Percentiles rank a stretch among this genome's conserved stretches.
phyloP scores from a whole-genome alignment of 768 basidiomycete species.

The Lyophyllum atratum region DNA sequence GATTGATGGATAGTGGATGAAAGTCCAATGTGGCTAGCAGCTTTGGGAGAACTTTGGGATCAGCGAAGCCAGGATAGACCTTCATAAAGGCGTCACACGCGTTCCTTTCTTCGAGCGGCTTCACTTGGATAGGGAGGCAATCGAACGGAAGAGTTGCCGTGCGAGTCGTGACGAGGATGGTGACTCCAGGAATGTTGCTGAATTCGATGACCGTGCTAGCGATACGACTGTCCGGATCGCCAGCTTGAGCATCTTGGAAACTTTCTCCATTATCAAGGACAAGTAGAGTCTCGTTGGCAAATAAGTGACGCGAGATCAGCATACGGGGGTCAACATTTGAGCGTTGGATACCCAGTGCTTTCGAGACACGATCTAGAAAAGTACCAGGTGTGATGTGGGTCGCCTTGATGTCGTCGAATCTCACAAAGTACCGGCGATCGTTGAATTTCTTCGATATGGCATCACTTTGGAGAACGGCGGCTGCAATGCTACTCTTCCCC shows the following conservation, averaged over 20 bases:
- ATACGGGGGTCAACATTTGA: background rate
- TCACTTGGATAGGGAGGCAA: conserved; percentile 7
- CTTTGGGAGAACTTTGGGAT: background rate
- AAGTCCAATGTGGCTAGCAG: conserved; percentile 12
- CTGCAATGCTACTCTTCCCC: conserved; percentile 15
- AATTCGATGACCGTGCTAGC: conserved; percentile 8
- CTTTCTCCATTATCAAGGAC: conserved; percentile 18
- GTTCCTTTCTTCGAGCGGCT: conserved; percentile 6
- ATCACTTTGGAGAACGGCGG: conserved; percentile 7
- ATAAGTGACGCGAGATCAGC: background rate
- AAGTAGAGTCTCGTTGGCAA: background rate
- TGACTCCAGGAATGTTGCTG: conserved; percentile 7
- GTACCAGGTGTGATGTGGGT: conserved; percentile 9
- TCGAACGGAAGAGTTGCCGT: conserved; percentile 7
- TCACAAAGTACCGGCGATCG: conserved; percentile 8
- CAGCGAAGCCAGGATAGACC: background rate
- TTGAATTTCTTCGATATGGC: conserved; percentile 1
- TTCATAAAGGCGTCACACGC: conserved; percentile 6
- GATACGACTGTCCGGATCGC: too few relatives aligned
- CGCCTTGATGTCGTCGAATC: conserved; percentile 12
- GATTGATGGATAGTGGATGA: conserved; percentile 19
- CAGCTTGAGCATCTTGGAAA: conserved; percentile 12
- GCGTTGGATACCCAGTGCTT: background rate
- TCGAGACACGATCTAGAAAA: conserved; percentile 6
- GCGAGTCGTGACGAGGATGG: conserved; percentile 12